Evolutionary conservation across 305 asterid species (phyloP), one percentile per base, ranked within the genome.

Genomic region (Nicotiana rustica): DNA sequence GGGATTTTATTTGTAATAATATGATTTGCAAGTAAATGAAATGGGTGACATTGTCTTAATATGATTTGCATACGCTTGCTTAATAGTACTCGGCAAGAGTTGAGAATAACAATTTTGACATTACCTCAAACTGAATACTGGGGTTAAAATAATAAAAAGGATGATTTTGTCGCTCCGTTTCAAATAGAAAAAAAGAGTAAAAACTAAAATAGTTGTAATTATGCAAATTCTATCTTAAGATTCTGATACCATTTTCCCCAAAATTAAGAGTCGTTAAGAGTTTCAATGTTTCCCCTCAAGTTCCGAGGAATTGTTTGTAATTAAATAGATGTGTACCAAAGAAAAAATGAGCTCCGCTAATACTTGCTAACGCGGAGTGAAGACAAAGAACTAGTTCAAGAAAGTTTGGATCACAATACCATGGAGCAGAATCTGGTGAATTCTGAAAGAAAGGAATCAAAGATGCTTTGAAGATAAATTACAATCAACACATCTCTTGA

Each of bases 391-490:
- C 15, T n/a, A 44, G 12, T 49, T 75, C 25, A 52, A 49, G 79
- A 29, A 15, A 49, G 15, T 49, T 36, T 15, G 64, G 47, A 49
- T 52, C 29, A 75, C 64, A 21, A 52, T 52, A 21, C 64, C 9
- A 60, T 49, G 44, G 79, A 49, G 41, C 21, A 14, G 38, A 73
- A 21, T 73, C 25, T 49, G 79, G 44, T 73, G 21, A 21, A 47
- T 47, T 73, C 49, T 13, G 79, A 21, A 73, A 73, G 61, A 25
- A 25, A 5, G 25, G 41, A 47, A 73, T 47, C 8, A 25, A 71
- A 21, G 62, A 73, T 14, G 62, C 12, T 38, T 70, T 71, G 78
- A 71, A 47, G 79, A 73, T 73, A 49, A 47, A 73, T 17, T 21
- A 73, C 41, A 44, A 38, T n/a, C 62, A 47, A 57, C n/a, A 47